A percentile compares a stretch with the other conserved stretches of the same genome.
These are phyloP conservation scores for Aspergillus haitiensis DNA, from an alignment of 495 filamentous ascomycete species.

Conservation along the genomic window DNA sequence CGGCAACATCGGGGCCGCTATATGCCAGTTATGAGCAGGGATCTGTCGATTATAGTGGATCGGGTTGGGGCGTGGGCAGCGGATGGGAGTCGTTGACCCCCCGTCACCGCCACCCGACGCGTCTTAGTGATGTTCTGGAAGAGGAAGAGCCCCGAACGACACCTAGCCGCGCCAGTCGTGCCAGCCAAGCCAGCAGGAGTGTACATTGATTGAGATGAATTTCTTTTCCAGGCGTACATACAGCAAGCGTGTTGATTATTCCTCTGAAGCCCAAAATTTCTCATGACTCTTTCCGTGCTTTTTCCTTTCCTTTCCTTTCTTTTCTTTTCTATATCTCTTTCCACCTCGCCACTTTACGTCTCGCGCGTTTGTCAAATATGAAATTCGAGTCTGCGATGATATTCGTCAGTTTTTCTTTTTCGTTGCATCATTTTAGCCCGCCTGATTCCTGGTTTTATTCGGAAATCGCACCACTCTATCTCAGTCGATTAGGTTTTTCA, in stretches of 20 bases:
- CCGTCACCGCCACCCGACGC: slow-evolving; percentile 92
- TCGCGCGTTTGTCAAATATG: neutral
- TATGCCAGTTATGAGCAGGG: slow-evolving; percentile 35
- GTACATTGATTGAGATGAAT: slow-evolving; percentile 30
- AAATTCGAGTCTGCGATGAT: slow-evolving; percentile 12
- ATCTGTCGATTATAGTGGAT: slow-evolving; percentile 55
- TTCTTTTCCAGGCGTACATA: slow-evolving; percentile 24
- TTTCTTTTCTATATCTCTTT: slow-evolving; percentile 10
- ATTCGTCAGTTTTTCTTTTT: slow-evolving; percentile 10
- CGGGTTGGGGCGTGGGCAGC: slow-evolving; percentile 61
- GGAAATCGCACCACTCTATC: slow-evolving; percentile 10
- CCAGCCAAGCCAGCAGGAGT: slow-evolving; percentile 31
- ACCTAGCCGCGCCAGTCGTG: slow-evolving; percentile 54
- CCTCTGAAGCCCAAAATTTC: slow-evolving; percentile 10
- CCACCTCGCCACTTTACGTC: slow-evolving; percentile 3
- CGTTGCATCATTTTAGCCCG: slow-evolving; percentile 12
- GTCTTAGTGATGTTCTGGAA: slow-evolving; percentile 92
- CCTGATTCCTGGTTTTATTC: slow-evolving; percentile 3
- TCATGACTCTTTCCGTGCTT: slow-evolving; percentile 11
- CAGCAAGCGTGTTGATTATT: slow-evolving; percentile 10
- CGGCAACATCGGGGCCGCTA: slow-evolving; percentile 32
- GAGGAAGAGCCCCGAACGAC: slow-evolving; percentile 60
- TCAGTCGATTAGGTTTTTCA: slow-evolving; percentile 4
- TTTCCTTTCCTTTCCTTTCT: slow-evolving; percentile 9
- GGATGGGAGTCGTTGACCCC: slow-evolving; percentile 76